These are phyloP conservation scores for Simmondsia chinensis DNA, from an alignment of 148 eudicot species.

Conservation along the genomic window DNA sequence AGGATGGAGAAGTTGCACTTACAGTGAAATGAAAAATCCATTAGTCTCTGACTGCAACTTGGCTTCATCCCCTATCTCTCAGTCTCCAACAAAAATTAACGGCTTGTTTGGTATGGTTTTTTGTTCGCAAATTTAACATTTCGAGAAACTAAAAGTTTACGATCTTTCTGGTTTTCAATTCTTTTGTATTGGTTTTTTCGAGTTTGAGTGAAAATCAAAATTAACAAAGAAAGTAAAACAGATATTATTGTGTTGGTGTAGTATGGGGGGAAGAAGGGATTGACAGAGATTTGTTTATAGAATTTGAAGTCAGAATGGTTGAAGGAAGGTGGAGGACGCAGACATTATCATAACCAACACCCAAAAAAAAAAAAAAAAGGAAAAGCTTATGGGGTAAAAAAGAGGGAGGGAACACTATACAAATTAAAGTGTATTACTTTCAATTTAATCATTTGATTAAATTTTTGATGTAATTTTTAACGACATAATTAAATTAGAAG, in stretches of 20 bases:
- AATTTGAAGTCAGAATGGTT: constrained; percentile 27
- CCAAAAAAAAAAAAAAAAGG: constrained; percentile 10
- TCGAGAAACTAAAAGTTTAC: too few species aligned
- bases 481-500: too few species aligned
- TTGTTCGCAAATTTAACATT: too few species aligned
- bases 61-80: neutral
- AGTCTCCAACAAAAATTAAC: neutral
- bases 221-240: too few species aligned
- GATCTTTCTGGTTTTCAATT: too few species aligned
- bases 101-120: constrained; percentile 3
- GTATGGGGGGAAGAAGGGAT: constrained; percentile 36
- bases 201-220: too few species aligned
- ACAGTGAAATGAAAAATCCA: neutral
- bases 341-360: constrained; percentile 28
- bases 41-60: neutral
- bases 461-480: constrained; percentile 5
- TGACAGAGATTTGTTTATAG: constrained; percentile 8
- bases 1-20: neutral
- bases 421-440: constrained; percentile 45
- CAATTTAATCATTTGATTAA: constrained; percentile 3
- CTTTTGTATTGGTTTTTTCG: too few species aligned
- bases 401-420: constrained; percentile 61
- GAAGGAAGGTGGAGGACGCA: constrained; percentile 38
- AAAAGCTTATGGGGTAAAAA: constrained; percentile 25
- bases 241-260: too few species aligned